phyloP scores from a whole-genome alignment of 179 eudicot genomes.

The Drosera spatulata region DNA sequence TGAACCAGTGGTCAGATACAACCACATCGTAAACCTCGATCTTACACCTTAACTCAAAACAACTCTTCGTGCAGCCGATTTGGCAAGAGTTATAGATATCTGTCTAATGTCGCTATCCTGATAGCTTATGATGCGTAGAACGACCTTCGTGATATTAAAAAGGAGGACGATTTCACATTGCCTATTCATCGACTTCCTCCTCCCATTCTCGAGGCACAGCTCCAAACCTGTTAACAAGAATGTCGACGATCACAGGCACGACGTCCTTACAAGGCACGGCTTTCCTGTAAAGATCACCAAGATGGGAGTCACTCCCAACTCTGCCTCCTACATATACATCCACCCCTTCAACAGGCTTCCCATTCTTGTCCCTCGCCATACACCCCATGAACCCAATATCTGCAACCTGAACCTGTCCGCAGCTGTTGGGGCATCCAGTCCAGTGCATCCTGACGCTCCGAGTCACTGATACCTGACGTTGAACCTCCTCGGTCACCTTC shows the following conservation, averaged over 20 bases:
- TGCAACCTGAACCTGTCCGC: constrained; percentile 95
- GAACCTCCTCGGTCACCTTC: constrained; percentile 74
- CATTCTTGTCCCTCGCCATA: constrained; percentile 65
- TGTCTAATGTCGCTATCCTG: no score
- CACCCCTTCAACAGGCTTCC: constrained; percentile 69
- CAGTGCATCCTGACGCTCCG: constrained; percentile 90
- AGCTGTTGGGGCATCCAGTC: constrained; percentile 91
- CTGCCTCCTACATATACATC: constrained; percentile 79
- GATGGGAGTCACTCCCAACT: constrained; percentile 88
- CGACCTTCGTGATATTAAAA: neutral
- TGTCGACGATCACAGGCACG: constrained; percentile 63
- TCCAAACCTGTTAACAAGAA: constrained; percentile 61
- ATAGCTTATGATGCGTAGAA: no score
- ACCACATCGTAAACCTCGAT: no score
- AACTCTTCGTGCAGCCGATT: no score
- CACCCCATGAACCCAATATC: constrained; percentile 99
- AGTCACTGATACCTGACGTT: constrained; percentile 43
- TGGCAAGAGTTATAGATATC: no score
- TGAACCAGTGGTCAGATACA: no score
- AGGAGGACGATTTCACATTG: neutral
- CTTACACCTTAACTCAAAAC: no score
- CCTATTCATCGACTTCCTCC: constrained; percentile 31
- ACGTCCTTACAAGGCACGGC: constrained; percentile 77
- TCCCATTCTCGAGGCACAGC: constrained; percentile 65
- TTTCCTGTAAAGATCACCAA: constrained; percentile 77